Evolutionary conservation across 2,329 filamentous ascomycete genomes (phyloP), one percentile per base, ranked within the genome.

Genomic region (Paraphaeosphaeria sporulosa): DNA sequence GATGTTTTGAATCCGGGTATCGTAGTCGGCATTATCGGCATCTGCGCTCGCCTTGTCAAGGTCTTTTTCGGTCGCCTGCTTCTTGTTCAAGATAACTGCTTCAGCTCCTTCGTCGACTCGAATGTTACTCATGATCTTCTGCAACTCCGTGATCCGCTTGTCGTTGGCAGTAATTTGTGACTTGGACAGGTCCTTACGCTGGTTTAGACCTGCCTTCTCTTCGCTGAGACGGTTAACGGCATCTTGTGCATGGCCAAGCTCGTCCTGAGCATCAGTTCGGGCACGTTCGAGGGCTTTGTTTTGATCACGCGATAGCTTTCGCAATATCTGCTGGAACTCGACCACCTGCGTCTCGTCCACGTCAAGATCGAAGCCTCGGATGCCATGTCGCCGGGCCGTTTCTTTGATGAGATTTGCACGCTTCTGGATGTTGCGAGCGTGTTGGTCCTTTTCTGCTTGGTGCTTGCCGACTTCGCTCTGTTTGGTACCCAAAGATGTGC

Each of bases 21-120:
- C 93, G 82, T 90, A 92, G 13, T 87, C 85, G 12, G 88, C 85
- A 19, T 79, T 80, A 38, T 87, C 85, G 51, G 90, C 85, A 1
- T 89, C 85, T n/a, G 86, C 81, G 63, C 87, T 90, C 3, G 87
- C 83, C 55, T 85, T 84, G 49, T 84, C 78, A 17, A 96, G 82
- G 36, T 85, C 86, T 19, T 81, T 80, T 61, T 90, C 86, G 0
- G 91, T 84, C 42, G 95, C 91, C 40, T 87, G 86, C 51, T 91
- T 86, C 55, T 90, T 89, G 17, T 89, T 86, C 69, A 95, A 90
- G 7, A 97, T 83, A 3, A 91, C 83, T 27, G 91, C 90, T 75
- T 92, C 92, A 34, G 87, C 87, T 3, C 94, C 94, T 79, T 98
- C 94, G 68, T 99, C 94, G 32, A 94, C 85, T 38, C 90, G 86